Base-by-base conservation (phyloP, 441 rosid genomes). In the Cnidoscolus chayamansa region DNA sequence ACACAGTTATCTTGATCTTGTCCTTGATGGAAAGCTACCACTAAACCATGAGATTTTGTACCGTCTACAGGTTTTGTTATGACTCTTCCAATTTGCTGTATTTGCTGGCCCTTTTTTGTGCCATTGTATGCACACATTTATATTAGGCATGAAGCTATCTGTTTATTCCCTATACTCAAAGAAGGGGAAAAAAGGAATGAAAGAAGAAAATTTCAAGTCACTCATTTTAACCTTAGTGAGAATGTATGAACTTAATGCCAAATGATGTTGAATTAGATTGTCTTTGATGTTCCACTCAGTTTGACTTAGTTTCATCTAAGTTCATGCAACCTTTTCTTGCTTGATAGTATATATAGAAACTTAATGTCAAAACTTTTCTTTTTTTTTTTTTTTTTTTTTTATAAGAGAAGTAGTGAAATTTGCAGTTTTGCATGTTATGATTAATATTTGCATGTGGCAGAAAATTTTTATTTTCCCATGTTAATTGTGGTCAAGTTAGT, bases 11-110 rank as follows among this genome's bases (percentile, higher is more conserved):
- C 91, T 87, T 10, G 78, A 82, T 63, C 86, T 84, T 68, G 84
- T 87, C 32, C 65, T 87, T 67, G 89, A 85, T 20, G 81, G 63
- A 49, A 87, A 85, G 79, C 89, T 87, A 55, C 91, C 89, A 62
- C 68, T 85, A 37, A 87, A 87, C 61, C 91, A 87, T 55, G 89
- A 87, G 79, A 87, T 87, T 66, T 70, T 87, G 62, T 87, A 85
- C 80, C 89, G 85, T 82, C 78, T 85, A 73, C 87, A 87, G 87
- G 88, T 85, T 43, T 16, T 50, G 45, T 63, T 51, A 49, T 30
- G 25, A 69, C 12, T 62, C 20, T 31, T 64, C 59, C 50, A 7
- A 9, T 17, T 73, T 61, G 51, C 57, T 40, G 17, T 45, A 2
- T 63, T 51, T 61, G 2, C 16, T 53, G 25, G 25, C 25, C 25